These are phyloP conservation scores for Echinosphaeria canescens DNA, from an alignment of 2,329 filamentous ascomycete species.

Conservation along the genomic window DNA sequence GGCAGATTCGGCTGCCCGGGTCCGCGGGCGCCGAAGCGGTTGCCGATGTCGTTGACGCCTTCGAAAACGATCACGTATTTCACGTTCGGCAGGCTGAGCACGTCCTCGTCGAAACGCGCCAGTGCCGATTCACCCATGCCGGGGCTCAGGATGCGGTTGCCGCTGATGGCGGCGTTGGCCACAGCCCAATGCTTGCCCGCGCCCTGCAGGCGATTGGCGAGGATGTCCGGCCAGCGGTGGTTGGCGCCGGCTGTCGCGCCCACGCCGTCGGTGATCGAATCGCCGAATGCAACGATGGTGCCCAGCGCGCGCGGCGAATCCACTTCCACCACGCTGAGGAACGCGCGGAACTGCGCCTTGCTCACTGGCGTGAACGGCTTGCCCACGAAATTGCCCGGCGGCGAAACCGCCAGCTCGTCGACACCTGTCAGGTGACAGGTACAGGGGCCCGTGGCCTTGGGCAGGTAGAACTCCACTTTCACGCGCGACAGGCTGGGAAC, in stretches of 20 bases:
- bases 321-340: conserved; percentile 36
- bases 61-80: conserved; percentile 44
- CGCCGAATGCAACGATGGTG: conserved; percentile 35
- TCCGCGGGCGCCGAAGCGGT: conserved; percentile 19
- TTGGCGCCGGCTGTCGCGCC: conserved; percentile 40
- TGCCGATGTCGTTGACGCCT: conserved; percentile 48
- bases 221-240: conserved; percentile 37
- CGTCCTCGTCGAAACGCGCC: conserved; percentile 39
- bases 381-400: conserved; percentile 29
- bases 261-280: conserved; percentile 47
- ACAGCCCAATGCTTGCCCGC: conserved; percentile 25
- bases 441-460: no score
- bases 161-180: conserved; percentile 44
- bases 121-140: conserved; percentile 39
- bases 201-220: conserved; percentile 26
- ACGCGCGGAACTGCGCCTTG: conserved; percentile 26
- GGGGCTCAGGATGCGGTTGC: conserved; percentile 40
- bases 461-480: no score
- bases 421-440: conserved; percentile 30
- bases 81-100: conserved; percentile 32
- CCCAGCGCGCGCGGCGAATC: conserved; percentile 15
- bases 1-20: conserved; percentile 21
- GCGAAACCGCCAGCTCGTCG: conserved; percentile 39
- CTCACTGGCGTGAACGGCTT: conserved; percentile 20
- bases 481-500: conserved; percentile 27